Conservation (phyloP, 495 filamentous ascomycete genomes). For the Platismatia glauca region DNA sequence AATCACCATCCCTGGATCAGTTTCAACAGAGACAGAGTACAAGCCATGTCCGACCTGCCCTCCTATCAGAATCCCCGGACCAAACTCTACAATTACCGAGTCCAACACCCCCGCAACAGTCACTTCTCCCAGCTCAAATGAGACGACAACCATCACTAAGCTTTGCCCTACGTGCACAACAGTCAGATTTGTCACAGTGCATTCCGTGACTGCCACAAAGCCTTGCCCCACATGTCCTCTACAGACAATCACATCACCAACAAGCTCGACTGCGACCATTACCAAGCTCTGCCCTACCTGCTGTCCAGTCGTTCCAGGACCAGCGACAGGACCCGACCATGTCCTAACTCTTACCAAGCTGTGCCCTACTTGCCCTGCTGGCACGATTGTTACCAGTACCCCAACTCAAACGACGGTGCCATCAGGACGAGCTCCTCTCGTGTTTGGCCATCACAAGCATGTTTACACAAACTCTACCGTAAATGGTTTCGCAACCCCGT, state of each 20-base stretch:
- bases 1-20: neutral
- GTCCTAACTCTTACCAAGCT: neutral
- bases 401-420: neutral
- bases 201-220: neutral
- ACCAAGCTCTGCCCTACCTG: constrained; percentile 8
- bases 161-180: neutral
- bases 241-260: neutral
- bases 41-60: neutral
- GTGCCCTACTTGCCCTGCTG: neutral
- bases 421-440: neutral
- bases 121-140: neutral
- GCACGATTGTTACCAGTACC: neutral
- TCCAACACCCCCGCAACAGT: neutral
- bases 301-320: neutral
- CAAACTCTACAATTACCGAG: neutral
- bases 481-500: neutral
- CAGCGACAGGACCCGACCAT: neutral
- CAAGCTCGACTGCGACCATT: neutral
- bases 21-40: neutral
- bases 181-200: neutral
- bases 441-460: neutral
- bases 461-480: neutral
- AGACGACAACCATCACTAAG: neutral
- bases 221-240: neutral
- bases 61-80: neutral